Base-by-base conservation (phyloP, 768 basidiomycete genomes). In the Coprinellus micaceus region DNA sequence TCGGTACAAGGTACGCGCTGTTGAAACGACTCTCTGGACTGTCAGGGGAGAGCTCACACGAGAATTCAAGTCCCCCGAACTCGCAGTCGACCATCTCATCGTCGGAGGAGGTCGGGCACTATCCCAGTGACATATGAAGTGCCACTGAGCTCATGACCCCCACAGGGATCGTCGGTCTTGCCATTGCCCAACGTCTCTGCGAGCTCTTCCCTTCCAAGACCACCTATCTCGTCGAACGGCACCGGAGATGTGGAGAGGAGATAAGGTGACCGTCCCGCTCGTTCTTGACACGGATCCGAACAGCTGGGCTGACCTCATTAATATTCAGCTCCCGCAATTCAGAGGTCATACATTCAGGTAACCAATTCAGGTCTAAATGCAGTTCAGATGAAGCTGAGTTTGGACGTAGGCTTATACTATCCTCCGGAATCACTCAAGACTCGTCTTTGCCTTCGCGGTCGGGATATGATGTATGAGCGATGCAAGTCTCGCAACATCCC, bases 291-390 rank as follows among this genome's bases (percentile, higher is more conserved):
- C 48, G 17, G 29, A 19, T 37, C 19, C 9, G 43, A n/a, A 37
- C 49, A 12, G 30, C 21, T 22, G n/a, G 19, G 11, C 19, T 19
- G 22, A 28, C 29, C 33, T 12, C 44, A 46, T 17, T 13, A 54
- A 21, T 43, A 10, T 21, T 7, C 43, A 94, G 94, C 68, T 94
- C 91, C 39, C 83, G 95, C 15, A 97, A 96, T 68, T 95, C 94
- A 0, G 95, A 97, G 66, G 95, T 98, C 22, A 89, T 98, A 25
- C 95, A 98, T 73, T 87, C 91, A 58, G 94, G 90, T 85, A 65
- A 41, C 66, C 58, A 22, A 21, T 28, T 21, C 46, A 24, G 48
- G 39, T 29, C 12, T 47, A 44, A 25, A 46, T 15, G 21, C 17
- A 15, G 7, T 44, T 21, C 22, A 24, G 13, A n/a, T n/a, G 29